These are phyloP conservation scores for Pythium dissotocum DNA, from an alignment of 352 stramenopile genomes.

Conservation along the genomic window DNA sequence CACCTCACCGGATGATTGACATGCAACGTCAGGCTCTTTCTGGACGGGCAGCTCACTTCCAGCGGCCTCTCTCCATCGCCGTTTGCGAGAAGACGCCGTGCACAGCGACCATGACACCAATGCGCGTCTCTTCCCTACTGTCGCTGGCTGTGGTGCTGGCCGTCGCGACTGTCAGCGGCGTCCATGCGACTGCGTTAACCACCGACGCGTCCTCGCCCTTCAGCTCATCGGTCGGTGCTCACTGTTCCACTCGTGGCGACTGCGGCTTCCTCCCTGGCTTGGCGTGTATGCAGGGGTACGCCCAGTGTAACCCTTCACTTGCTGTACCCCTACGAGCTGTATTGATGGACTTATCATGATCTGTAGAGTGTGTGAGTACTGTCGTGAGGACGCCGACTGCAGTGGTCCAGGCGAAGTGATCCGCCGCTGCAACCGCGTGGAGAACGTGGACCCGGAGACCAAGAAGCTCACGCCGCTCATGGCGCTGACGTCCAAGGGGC, in stretches of 20 bases:
- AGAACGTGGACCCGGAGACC: constrained; percentile 35
- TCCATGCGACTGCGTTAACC: neutral
- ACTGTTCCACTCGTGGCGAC: constrained; percentile 51
- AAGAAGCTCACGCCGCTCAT: constrained; percentile 37
- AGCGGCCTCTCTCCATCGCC: neutral
- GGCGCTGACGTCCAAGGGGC: constrained; percentile 33
- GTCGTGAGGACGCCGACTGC: constrained; percentile 59
- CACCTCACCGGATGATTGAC: neutral
- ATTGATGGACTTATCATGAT: neutral
- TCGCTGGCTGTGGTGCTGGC: neutral
- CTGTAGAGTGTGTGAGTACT: constrained; percentile 71
- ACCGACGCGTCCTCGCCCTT: constrained; percentile 22
- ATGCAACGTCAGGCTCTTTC: neutral
- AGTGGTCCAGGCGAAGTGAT: constrained; percentile 44
- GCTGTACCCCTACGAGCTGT: too few species aligned
- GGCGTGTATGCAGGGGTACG: constrained; percentile 62
- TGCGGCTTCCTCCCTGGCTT: constrained; percentile 78
- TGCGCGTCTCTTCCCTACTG: neutral
- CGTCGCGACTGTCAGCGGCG: neutral
- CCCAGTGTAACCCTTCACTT: neutral
- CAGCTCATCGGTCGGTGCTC: constrained; percentile 40
- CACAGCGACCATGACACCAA: neutral
- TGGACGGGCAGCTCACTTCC: neutral
- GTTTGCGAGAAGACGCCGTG: neutral
- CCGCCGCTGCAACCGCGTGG: constrained; percentile 59